Conservation (phyloP, 73 alveolate genomes). For the Tetrahymena malaccensis region DNA sequence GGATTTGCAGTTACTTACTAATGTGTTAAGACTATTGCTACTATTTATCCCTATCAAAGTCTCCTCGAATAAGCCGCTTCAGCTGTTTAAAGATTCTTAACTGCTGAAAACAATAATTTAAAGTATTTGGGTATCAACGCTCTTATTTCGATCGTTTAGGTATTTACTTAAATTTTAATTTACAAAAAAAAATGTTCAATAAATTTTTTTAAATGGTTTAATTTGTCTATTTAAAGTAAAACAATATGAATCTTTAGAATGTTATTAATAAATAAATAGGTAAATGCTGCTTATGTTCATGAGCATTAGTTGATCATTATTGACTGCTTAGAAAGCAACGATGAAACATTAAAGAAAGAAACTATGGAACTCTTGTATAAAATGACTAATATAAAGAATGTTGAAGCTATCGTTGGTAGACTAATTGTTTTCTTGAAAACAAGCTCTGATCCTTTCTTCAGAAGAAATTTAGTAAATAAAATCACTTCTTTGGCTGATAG, state of each 20-base stretch:
- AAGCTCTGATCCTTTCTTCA: slow-evolving; percentile 12
- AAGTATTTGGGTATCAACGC: slow-evolving; percentile 94
- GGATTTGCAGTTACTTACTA: slow-evolving; percentile 96
- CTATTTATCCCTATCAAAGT: slow-evolving; percentile 74
- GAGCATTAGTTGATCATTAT: slow-evolving; percentile 89
- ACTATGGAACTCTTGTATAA: slow-evolving; percentile 89
- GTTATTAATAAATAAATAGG: not conserved
- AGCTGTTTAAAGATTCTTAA: slow-evolving; percentile 82
- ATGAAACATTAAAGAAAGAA: slow-evolving; percentile 91
- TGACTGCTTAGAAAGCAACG: slow-evolving; percentile 95
- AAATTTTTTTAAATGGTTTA: too few relatives aligned
- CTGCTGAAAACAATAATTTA: slow-evolving; percentile 81
- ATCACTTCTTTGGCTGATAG: slow-evolving; percentile 22
- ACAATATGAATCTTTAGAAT: too few relatives aligned
- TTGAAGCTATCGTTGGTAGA: slow-evolving; percentile 91
- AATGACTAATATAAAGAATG: slow-evolving; percentile 95
- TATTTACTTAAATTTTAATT: not conserved
- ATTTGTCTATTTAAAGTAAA: too few relatives aligned
- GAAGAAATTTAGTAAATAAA: slow-evolving; percentile 19
- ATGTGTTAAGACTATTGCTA: slow-evolving; percentile 88
- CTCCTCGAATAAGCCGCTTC: slow-evolving; percentile 87
- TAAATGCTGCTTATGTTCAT: slow-evolving; percentile 51
- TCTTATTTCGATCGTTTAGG: slow-evolving; percentile 73
- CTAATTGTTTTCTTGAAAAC: slow-evolving; percentile 48
- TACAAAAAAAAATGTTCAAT: too few relatives aligned